phyloP scores from a whole-genome alignment of 768 basidiomycete species.

The Paxillus involutus region DNA sequence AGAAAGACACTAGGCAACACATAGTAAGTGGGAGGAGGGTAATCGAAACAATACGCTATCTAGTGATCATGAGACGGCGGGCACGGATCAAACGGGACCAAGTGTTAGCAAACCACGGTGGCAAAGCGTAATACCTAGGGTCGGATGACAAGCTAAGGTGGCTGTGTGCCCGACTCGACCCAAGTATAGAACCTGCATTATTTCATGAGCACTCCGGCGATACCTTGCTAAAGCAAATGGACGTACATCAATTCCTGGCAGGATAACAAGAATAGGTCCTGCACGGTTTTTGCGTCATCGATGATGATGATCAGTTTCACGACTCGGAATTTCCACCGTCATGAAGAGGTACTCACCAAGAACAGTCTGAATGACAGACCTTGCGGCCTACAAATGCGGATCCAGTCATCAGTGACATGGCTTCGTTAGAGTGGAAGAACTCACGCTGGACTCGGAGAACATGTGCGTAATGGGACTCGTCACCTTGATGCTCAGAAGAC shows the following conservation, averaged over 20 bases:
- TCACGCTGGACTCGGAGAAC: slow-evolving; percentile 62
- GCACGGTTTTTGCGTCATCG: slow-evolving; percentile 53
- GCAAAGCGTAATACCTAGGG: no score
- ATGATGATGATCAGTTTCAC: slow-evolving; percentile 1
- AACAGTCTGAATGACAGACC: slow-evolving; percentile 82
- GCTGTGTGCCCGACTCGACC: slow-evolving; percentile 28
- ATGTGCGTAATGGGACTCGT: slow-evolving; percentile 85
- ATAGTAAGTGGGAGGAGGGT: no score
- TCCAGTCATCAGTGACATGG: not conserved
- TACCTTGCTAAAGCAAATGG: not conserved
- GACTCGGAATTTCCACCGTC: slow-evolving; percentile 50
- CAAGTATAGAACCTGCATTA: slow-evolving; percentile 56
- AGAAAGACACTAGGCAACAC: no score
- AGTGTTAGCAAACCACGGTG: no score
- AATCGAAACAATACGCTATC: no score
- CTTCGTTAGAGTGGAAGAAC: slow-evolving; percentile 23
- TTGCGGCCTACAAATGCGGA: slow-evolving; percentile 54
- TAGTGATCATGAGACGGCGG: no score
- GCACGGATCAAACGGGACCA: no score
- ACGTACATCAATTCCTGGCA: slow-evolving; percentile 66
- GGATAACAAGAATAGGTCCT: slow-evolving; percentile 64
- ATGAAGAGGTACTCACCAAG: slow-evolving; percentile 79
- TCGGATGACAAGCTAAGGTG: no score
- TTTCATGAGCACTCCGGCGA: not conserved
- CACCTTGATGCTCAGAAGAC: slow-evolving; percentile 76